phyloP scores from a whole-genome alignment of 495 filamentous ascomycete species.

The Aspergillus coremiiformis region DNA sequence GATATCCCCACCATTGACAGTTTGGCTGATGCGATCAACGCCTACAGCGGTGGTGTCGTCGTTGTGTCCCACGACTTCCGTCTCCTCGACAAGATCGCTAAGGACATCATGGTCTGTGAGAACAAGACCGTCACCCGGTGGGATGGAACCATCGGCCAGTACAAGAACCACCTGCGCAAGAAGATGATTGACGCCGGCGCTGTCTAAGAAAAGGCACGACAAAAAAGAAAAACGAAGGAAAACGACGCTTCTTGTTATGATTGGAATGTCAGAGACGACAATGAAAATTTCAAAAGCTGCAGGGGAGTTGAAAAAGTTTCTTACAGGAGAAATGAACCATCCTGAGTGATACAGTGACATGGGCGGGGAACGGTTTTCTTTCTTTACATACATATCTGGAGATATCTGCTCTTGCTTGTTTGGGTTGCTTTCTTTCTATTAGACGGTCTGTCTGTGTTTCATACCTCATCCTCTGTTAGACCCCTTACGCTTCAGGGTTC shows the following conservation, averaged over 20 bases:
- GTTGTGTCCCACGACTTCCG: constrained; percentile 98
- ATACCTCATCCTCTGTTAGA: constrained; percentile 21
- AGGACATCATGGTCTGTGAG: constrained; percentile 99
- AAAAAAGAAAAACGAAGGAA: neutral
- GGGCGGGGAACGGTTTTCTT: constrained; percentile 3
- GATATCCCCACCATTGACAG: constrained; percentile 99
- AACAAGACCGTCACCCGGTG: constrained; percentile 84
- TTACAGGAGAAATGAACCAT: constrained; percentile 18
- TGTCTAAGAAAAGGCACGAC: constrained; percentile 28
- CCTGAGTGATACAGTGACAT: constrained; percentile 8
- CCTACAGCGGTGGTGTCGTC: constrained; percentile 92
- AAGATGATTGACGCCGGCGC: constrained; percentile 68
- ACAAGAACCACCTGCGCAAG: constrained; percentile 98
- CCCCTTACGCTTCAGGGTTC: constrained; percentile 15
- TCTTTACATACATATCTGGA: constrained; percentile 12
- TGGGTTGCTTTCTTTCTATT: constrained; percentile 14
- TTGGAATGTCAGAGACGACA: constrained; percentile 39
- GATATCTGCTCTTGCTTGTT: constrained; percentile 15
- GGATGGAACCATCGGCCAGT: constrained; percentile 83
- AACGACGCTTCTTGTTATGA: constrained; percentile 20
- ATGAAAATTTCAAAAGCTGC: constrained; percentile 12
- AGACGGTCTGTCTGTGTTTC: constrained; percentile 19
- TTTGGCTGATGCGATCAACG: constrained; percentile 94
- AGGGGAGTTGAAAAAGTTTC: constrained; percentile 15
- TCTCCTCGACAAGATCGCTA: constrained; percentile 98